Evolutionary conservation across 2,329 filamentous ascomycete genomes (phyloP), one percentile per base, ranked within the genome.

Genomic region (Venturia carpophila): DNA sequence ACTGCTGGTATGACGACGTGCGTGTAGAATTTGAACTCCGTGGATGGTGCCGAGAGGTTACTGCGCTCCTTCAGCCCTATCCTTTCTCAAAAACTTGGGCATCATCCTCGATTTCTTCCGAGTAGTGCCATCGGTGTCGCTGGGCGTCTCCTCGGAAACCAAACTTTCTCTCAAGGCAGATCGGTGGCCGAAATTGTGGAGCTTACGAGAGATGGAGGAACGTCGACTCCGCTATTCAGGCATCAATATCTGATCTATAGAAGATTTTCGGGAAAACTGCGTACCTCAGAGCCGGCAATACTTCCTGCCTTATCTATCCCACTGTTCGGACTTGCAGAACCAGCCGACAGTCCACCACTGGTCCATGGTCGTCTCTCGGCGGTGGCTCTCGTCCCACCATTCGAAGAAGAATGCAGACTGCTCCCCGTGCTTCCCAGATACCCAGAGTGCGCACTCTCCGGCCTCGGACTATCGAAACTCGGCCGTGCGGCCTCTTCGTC

Each of bases 211-310:
- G 13, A 58, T 34, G 3, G 52, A 58, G 15, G 52, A 58, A 11
- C 30, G 52, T 21, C 52, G 52, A 5, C 52, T 58, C 15, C 52
- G 52, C 52, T 58, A 11, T 37, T 10, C 5, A 34, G 19, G n/a
- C 6, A 9, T 58, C 19, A 58, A 27, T 21, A 37, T 3, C 21
- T n/a, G 1, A 5, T 11, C 7, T 5, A 37, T 11, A 19, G 17
- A 34, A 6, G 3, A 34, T 58, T 9, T 6, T 17, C 19, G 13
- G 5, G 6, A n/a, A 27, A 10, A 19, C 1, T 10, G 37, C 4
- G 2, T 37, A 58, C 52, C 52, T 58, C 52, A 58, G 52, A 58
- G 27, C 30, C 52, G 19, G 52, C 52, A 37, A 58, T 37, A n/a
- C 52, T 58, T 27, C 52, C 30, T 17, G 30, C 30, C 30, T 58